These are phyloP conservation scores for Vigna radiata DNA, from an alignment of 306 rosid species.

Conservation along the genomic window DNA sequence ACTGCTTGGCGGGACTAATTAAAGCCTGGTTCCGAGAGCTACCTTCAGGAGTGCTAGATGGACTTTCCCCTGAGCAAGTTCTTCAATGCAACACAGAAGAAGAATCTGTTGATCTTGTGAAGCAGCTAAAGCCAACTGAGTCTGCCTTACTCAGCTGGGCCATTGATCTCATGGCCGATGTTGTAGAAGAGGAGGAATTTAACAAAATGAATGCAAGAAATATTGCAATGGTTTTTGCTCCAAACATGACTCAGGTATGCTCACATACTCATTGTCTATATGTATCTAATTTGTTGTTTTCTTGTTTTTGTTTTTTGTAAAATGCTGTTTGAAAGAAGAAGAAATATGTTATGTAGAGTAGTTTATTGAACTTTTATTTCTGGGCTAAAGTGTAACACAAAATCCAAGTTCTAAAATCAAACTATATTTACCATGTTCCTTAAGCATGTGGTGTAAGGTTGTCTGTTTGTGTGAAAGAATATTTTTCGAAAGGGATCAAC, in stretches of 20 bases:
- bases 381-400: neutral
- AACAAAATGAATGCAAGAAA: conserved; percentile 97
- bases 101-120: conserved; percentile 78
- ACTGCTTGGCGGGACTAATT: conserved; percentile 88
- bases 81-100: conserved; percentile 85
- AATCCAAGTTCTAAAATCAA: neutral
- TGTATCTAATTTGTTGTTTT: no score
- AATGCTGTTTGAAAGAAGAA: neutral
- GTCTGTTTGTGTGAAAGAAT: no score
- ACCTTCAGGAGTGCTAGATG: conserved; percentile 90
- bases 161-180: conserved; percentile 91
- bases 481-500: no score
- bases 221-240: conserved; percentile 97
- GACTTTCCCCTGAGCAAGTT: conserved; percentile 95
- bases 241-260: conserved; percentile 94
- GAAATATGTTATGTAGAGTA: neutral
- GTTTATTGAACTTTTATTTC: neutral
- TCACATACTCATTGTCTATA: neutral
- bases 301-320: neutral
- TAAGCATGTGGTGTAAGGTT: neutral
- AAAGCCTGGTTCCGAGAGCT: conserved; percentile 98
- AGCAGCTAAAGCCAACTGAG: conserved; percentile 81
- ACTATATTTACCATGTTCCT: neutral
- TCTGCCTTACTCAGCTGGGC: conserved; percentile 83
- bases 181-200: conserved; percentile 81